These are phyloP conservation scores for Pichia kudriavzevii DNA, from an alignment of 1,139 yeast species.

Conservation along the genomic window DNA sequence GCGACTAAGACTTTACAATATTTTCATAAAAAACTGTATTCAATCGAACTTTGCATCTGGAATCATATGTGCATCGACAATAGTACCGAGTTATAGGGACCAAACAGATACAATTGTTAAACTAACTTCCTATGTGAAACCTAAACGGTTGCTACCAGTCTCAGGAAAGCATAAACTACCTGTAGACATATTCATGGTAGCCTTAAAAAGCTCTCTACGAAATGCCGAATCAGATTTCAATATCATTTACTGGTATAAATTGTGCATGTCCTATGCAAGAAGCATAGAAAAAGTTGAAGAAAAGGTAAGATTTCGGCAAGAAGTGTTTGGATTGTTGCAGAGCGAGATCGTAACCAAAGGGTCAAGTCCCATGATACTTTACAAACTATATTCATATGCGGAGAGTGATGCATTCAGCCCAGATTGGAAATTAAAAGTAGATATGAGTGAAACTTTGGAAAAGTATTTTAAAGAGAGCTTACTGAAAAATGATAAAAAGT, in stretches of 20 bases:
- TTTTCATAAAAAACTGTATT: conserved; percentile 2
- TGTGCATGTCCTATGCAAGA: no score
- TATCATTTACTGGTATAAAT: no score
- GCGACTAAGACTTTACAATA: conserved; percentile 2
- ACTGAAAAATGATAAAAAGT: neutral
- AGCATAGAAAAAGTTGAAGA: no score
- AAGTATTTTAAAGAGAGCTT: neutral
- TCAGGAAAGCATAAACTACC: conserved; percentile 5
- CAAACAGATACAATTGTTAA: no score
- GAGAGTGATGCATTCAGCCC: conserved; percentile 1
- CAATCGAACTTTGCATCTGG: conserved; percentile 1
- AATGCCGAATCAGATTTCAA: no score
- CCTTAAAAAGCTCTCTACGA: no score
- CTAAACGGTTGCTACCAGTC: neutral
- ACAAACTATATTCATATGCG: conserved; percentile 6
- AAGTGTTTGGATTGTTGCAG: conserved; percentile 5
- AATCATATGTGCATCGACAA: conserved; percentile 1
- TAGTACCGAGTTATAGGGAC: conserved; percentile 6
- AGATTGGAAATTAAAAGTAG: conserved; percentile 3
- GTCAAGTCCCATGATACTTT: conserved; percentile 2
- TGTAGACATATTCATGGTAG: no score
- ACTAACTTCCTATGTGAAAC: no score
- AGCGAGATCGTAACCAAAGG: neutral
- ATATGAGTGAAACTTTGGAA: neutral
- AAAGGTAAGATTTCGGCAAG: neutral